Evolutionary conservation across 2,329 filamentous ascomycete genomes (phyloP), one percentile per base, ranked within the genome.

Genomic region (Fusarium sp.): DNA sequence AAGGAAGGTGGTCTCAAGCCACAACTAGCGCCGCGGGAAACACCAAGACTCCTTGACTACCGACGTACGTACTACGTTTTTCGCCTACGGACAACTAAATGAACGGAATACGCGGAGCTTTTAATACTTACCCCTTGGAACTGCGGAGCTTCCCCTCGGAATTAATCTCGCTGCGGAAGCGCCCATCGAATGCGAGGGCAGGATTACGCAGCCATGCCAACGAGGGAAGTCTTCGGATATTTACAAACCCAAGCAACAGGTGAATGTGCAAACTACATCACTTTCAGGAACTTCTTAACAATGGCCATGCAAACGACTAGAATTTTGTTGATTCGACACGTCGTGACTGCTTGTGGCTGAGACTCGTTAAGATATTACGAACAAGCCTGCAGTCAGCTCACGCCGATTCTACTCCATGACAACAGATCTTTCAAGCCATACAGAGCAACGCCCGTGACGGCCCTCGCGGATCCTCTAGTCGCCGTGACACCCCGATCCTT

Each of bases 311-410:
- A 76, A 76, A 71, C 77, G 72, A 77, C 76, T 78, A 71, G 74
- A 73, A 77, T 79, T 76, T 77, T 67, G 67, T 75, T 75, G 74
- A 78, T 64, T 76, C 74, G 73, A 57, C 64, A 64, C 68, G 67
- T 69, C 66, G 71, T 73, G 42, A 52, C 74, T 78, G 68, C 75
- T 76, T 64, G 62, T 63, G 65, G 70, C 72, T 69, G 65, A 61
- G 45, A 67, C 45, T 60, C 38, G 62, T 66, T 64, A 62, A 50
- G 34, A 22, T 52, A 56, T 67, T 62, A 71, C 50, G 69, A 61
- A 67, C 47, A 70, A 76, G 69, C 68, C 66, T 62, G 67, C 73
- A 76, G 71, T 70, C 65, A 72, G 60, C 68, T 64, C 59, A 72
- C 71, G 63, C 70, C 71, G 76, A 78, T 59, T 78, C 74, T 72